phyloP scores from a whole-genome alignment of 2,329 filamentous ascomycete species.

The Colletotrichum orbiculare region DNA sequence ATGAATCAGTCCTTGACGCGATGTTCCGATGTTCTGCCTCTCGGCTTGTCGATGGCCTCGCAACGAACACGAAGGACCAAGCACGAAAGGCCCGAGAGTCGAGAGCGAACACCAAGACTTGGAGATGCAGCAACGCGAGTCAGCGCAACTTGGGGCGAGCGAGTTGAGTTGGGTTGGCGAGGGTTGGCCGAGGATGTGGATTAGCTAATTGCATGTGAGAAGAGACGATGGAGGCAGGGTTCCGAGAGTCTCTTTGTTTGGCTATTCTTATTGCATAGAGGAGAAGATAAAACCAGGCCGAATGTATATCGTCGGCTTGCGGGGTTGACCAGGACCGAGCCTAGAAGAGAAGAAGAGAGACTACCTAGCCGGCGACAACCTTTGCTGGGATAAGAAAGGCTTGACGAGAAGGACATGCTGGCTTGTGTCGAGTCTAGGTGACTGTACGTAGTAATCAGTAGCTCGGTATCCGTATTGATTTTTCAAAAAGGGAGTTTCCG shows the following conservation, averaged over 20 bases:
- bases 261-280: background rate
- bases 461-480: no score
- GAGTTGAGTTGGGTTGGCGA: background rate
- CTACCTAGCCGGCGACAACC: background rate
- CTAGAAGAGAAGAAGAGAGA: background rate
- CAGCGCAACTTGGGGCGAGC: no score
- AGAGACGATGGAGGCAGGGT: slow-evolving; percentile 1
- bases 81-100: no score
- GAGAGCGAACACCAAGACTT: no score
- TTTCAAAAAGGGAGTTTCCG: no score
- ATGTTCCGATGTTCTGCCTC: background rate
- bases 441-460: no score
- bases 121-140: no score
- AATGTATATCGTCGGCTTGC: background rate
- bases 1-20: background rate
- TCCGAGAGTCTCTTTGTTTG: background rate
- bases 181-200: slow-evolving; percentile 26
- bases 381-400: background rate
- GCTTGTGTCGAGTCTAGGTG: no score
- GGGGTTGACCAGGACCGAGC: slow-evolving; percentile 7
- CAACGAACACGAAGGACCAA: background rate
- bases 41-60: background rate
- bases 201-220: slow-evolving; percentile 35
- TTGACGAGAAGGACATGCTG: background rate
- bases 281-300: no score